Percentiles rank a stretch among this genome's conserved stretches.
phyloP scores from a whole-genome alignment of 495 filamentous ascomycete species.

The Aspergillus coremiiformis region DNA sequence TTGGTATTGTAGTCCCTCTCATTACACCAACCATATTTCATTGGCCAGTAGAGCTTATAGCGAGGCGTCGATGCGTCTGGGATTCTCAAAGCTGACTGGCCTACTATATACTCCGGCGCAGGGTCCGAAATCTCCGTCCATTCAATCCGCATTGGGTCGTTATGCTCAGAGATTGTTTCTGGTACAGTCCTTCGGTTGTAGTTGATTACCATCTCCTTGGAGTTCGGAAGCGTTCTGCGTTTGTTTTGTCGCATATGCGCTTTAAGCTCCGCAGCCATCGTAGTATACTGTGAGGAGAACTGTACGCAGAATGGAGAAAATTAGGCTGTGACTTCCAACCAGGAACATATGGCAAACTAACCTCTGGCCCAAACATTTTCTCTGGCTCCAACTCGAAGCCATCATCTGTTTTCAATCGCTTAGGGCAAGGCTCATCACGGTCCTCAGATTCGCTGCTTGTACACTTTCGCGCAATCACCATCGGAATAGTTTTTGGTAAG shows the following conservation, averaged over 20 bases:
- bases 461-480: slow-evolving; percentile 78
- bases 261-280: slow-evolving; percentile 81
- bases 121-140: slow-evolving; percentile 82
- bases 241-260: slow-evolving; percentile 86
- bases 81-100: slow-evolving; percentile 73
- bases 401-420: slow-evolving; percentile 71
- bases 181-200: slow-evolving; percentile 76
- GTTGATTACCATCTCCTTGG: slow-evolving; percentile 87
- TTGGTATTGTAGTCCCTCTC: slow-evolving; percentile 78
- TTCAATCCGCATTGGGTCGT: slow-evolving; percentile 84
- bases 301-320: slow-evolving; percentile 16
- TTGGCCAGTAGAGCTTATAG: slow-evolving; percentile 88
- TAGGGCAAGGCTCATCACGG: slow-evolving; percentile 73
- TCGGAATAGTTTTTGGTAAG: slow-evolving; percentile 86
- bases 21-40: slow-evolving; percentile 79
- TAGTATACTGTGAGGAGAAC: slow-evolving; percentile 69
- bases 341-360: slow-evolving; percentile 28
- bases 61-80: slow-evolving; percentile 83
- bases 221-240: slow-evolving; percentile 86
- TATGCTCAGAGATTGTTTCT: slow-evolving; percentile 85
- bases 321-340: not conserved
- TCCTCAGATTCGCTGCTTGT: slow-evolving; percentile 74
- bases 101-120: slow-evolving; percentile 67
- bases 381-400: slow-evolving; percentile 54
- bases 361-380: slow-evolving; percentile 79